phyloP scores from a whole-genome alignment of 2,329 filamentous ascomycete species.

The Zasmidium citrigriseum region DNA sequence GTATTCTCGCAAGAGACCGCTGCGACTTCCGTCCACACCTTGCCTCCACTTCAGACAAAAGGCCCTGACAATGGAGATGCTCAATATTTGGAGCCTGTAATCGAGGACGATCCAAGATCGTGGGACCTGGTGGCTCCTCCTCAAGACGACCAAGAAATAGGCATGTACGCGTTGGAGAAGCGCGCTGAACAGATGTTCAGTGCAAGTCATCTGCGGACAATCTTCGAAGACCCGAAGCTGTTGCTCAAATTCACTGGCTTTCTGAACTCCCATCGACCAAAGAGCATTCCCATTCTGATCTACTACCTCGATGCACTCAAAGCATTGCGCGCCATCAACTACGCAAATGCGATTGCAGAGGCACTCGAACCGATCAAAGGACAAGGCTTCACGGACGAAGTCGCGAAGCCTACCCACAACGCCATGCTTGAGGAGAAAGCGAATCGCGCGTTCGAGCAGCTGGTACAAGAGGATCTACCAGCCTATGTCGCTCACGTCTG shows the following conservation, averaged over 20 bases:
- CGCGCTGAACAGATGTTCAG: conserved; percentile 68
- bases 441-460: conserved; percentile 62
- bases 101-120: conserved; percentile 55
- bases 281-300: conserved; percentile 65
- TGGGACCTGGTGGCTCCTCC: conserved; percentile 54
- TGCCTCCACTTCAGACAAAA: conserved; percentile 48
- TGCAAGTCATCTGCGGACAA: conserved; percentile 62
- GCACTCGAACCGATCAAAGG: conserved; percentile 59
- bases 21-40: conserved; percentile 37
- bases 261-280: conserved; percentile 59
- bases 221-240: conserved; percentile 65
- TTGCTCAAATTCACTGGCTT: conserved; percentile 69
- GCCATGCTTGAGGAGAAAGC: conserved; percentile 63
- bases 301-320: conserved; percentile 74
- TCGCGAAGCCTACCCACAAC: conserved; percentile 58
- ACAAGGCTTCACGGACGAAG: conserved; percentile 56
- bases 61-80: conserved; percentile 40
- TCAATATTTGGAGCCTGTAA: conserved; percentile 48
- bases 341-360: conserved; percentile 68
- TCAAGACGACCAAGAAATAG: conserved; percentile 30
- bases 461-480: conserved; percentile 69
- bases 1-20: conserved; percentile 38
- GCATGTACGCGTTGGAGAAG: conserved; percentile 60
- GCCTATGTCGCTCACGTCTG: conserved; percentile 71
- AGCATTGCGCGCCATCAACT: conserved; percentile 68